These are phyloP conservation scores for Saccharum hybrid DNA, from an alignment of 202 grass and related monocot genomes.

Conservation along the genomic window DNA sequence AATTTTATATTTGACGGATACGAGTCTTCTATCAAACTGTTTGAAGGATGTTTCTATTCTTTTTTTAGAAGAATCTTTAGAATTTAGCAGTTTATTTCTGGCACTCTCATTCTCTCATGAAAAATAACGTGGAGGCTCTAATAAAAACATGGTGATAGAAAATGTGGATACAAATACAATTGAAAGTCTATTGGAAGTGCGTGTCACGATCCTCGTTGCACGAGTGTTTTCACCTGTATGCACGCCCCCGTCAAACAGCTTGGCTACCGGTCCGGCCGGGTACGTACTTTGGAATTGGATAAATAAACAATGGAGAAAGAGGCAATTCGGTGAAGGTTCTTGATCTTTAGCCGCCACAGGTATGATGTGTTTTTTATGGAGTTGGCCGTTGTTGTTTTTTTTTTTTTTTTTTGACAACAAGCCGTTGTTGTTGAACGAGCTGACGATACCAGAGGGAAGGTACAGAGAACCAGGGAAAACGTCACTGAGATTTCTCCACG, in stretches of 20 bases:
- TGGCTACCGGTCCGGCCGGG: background rate
- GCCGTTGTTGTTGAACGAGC: background rate
- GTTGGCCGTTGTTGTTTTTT: too few species aligned
- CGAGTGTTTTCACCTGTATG: background rate
- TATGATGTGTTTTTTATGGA: background rate
- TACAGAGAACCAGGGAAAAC: background rate
- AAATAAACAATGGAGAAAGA: background rate
- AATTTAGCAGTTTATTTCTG: too few species aligned
- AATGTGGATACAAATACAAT: background rate
- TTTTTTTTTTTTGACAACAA: too few species aligned
- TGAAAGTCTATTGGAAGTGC: background rate
- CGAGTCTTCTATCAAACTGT: too few species aligned
- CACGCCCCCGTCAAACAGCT: background rate
- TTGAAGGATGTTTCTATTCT: too few species aligned
- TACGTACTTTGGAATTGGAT: background rate
- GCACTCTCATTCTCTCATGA: background rate
- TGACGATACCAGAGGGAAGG: too few species aligned
- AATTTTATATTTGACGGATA: too few species aligned
- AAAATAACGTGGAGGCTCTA: background rate
- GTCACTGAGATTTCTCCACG: too few species aligned
- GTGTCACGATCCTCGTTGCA: background rate
- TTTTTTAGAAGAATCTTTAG: too few species aligned
- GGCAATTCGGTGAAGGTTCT: background rate
- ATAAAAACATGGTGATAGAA: background rate
- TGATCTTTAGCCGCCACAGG: background rate